Evolutionary conservation across 2,329 filamentous ascomycete genomes (phyloP).

Genomic region (Colletotrichum lentis): DNA sequence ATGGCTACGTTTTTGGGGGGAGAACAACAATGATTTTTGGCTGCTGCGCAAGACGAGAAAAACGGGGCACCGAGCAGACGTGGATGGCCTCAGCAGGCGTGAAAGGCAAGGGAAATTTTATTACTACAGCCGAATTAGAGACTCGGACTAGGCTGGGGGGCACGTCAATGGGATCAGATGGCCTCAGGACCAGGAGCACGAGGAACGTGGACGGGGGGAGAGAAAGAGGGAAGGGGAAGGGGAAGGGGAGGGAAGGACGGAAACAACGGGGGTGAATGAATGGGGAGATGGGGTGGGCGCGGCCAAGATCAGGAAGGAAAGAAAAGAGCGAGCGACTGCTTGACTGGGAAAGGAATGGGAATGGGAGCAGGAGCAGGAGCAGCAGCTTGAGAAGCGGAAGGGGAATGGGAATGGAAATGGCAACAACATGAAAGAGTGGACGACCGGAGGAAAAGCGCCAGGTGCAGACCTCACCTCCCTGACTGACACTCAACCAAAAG

Average conservation of each 20-base stretch:
- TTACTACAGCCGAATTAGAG: conserved; percentile 43
- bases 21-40: conserved; percentile 55
- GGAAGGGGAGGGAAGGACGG: conserved; percentile 7
- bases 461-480: conserved; percentile 1
- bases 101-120: conserved; percentile 49
- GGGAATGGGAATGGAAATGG: conserved; percentile 37
- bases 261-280: conserved; percentile 21
- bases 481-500: conserved; percentile 32
- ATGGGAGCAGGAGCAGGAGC: conserved; percentile 20
- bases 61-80: conserved; percentile 54
- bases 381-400: conserved; percentile 25
- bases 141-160: conserved; percentile 37
- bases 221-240: conserved; percentile 20
- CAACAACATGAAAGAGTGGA: conserved; percentile 39
- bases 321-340: conserved; percentile 9
- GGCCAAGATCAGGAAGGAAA: conserved; percentile 4
- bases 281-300: conserved; percentile 25
- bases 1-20: conserved; percentile 61
- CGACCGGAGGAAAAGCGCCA: conserved; percentile 34
- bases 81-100: conserved; percentile 37
- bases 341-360: conserved; percentile 37
- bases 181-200: conserved; percentile 32
- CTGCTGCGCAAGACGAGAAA: conserved; percentile 52
- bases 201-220: conserved; percentile 39
- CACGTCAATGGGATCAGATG: conserved; percentile 38